Evolutionary conservation across 2,329 filamentous ascomycete species (phyloP).

Genomic region (Blastomyces parvus): DNA sequence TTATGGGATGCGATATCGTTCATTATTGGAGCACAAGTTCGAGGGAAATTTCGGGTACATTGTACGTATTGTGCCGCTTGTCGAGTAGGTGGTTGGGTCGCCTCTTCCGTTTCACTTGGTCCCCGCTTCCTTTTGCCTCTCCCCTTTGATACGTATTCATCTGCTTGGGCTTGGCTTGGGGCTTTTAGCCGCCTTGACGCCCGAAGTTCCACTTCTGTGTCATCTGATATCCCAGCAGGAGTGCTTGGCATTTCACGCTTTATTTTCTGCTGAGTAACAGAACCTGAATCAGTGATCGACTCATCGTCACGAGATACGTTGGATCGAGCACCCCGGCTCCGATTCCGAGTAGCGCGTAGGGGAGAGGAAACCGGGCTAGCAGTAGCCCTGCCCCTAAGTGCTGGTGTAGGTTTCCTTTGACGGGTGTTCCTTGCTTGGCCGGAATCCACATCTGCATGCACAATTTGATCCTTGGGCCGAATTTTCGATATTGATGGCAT

Average conservation of each 20-base stretch:
- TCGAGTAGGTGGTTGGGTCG: slow-evolving; percentile 21
- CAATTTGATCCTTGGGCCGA: neutral
- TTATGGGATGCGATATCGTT: slow-evolving; percentile 70
- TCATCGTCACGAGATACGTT: slow-evolving; percentile 29
- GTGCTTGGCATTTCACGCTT: slow-evolving; percentile 30
- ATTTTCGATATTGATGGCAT: neutral
- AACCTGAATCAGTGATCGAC: slow-evolving; percentile 16
- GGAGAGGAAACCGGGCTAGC: slow-evolving; percentile 18
- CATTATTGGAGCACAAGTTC: slow-evolving; percentile 61
- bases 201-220: slow-evolving; percentile 20
- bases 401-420: slow-evolving; percentile 16
- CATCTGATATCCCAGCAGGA: slow-evolving; percentile 20
- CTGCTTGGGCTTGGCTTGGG: slow-evolving; percentile 12
- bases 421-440: slow-evolving; percentile 12
- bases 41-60: slow-evolving; percentile 44
- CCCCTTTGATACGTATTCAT: slow-evolving; percentile 23
- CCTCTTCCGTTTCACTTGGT: slow-evolving; percentile 23
- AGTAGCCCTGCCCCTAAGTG: slow-evolving; percentile 6
- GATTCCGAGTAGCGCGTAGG: slow-evolving; percentile 28
- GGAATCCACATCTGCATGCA: slow-evolving; percentile 2
- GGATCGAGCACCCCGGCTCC: slow-evolving; percentile 31
- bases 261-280: slow-evolving; percentile 19
- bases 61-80: slow-evolving; percentile 30
- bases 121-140: slow-evolving; percentile 36
- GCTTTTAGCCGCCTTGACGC: slow-evolving; percentile 24